Base-by-base conservation (phyloP, 2,329 filamentous ascomycete species). In the Colletotrichum lentis region DNA sequence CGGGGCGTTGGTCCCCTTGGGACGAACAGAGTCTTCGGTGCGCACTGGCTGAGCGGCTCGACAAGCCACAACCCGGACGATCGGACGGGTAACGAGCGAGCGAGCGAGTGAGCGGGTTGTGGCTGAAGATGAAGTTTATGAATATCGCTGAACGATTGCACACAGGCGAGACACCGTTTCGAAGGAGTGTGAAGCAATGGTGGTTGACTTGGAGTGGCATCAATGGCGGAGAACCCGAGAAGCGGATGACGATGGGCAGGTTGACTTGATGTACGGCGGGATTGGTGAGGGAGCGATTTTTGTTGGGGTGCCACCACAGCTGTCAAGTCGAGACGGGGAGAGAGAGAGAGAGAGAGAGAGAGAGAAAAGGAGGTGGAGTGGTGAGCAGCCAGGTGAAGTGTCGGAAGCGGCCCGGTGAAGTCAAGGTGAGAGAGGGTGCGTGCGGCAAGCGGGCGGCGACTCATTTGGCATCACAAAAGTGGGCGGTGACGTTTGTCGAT, bases 401-500 rank as follows among this genome's bases (percentile, higher is more conserved):
- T 41, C n/a, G 43, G 31, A 50, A 27, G 20, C n/a, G 44, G 27
- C 31, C 56, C 56, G 56, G 56, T 59, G 56, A 59, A 41, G 14
- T n/a, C 56, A 39, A 59, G 64, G 64, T 67, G 64, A 67, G 27
- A 2, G 27, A 31, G 27, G 5, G 24, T 31, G 7, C 27, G 63
- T 50, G 50, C 35, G 47, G 41, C 60, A 18, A 27, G 44, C 46
- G 53, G 59, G 59, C 53, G 63, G 39, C 64, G 64, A 58, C 27
- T 67, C 60, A 63, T n/a, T 47, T 49, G 59, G 64, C 60, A 59
- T 64, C 64, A 54, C 64, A 58, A 54, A 47, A 58, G 60, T 58
- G 64, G 60, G 64, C 47, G 31, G 60, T 67, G 64, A 67, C 64
- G 60, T 67, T 41, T 14, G 31, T 58, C 31, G 18, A n/a, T n/a